Conservation (phyloP, 495 filamentous ascomycete genomes). For the Penicillium manginii region DNA sequence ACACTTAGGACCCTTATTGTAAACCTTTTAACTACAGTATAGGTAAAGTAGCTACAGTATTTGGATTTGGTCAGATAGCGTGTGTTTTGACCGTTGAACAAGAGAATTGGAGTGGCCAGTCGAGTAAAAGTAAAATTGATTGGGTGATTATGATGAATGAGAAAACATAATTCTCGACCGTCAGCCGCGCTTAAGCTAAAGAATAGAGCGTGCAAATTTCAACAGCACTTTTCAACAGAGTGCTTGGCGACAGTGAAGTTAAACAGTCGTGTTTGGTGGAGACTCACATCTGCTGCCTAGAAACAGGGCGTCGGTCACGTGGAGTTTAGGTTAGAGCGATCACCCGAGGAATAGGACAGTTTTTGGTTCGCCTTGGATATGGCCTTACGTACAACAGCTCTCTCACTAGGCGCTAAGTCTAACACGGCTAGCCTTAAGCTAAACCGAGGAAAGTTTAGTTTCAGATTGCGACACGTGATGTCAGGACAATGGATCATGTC, state of each 20-base stretch:
- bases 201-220: not conserved
- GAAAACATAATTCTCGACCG: not conserved
- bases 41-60: not conserved
- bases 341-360: not conserved
- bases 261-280: not conserved
- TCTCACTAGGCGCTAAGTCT: not conserved
- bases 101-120: not conserved
- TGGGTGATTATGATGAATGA: not conserved
- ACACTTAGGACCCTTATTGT: not conserved
- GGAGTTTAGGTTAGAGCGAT: conserved; percentile 1
- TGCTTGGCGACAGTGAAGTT: not conserved
- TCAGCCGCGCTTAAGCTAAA: not conserved
- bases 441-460: conserved; percentile 1
- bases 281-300: not conserved
- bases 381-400: not conserved
- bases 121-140: conserved; percentile 1
- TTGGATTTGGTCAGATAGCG: not conserved
- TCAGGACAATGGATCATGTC: not conserved
- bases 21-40: not conserved
- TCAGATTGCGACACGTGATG: not conserved
- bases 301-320: not conserved
- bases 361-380: not conserved
- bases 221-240: not conserved
- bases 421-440: not conserved
- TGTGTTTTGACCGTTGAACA: not conserved